Percentiles rank a stretch among this genome's conserved stretches.
Conservation (phyloP, 2,329 filamentous ascomycete genomes). For the Ceratocystis huliohia region DNA sequence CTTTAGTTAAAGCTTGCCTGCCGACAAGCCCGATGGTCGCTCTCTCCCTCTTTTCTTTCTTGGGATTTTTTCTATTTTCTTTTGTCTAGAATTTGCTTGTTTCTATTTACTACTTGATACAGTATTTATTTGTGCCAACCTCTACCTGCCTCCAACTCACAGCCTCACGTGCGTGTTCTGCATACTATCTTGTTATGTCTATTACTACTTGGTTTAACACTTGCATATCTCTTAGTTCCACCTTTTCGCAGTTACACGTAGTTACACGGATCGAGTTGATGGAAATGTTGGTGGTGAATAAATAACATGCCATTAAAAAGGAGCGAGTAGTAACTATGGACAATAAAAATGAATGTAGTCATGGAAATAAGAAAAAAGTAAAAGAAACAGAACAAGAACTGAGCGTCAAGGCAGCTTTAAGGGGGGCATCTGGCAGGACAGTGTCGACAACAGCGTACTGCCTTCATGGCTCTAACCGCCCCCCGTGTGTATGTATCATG, state of each 20-base stretch:
- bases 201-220: too few relatives aligned
- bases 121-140: background rate
- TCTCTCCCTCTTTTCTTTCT: background rate
- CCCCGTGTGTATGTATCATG: background rate
- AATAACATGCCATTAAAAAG: background rate
- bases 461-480: background rate
- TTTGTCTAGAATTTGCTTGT: background rate
- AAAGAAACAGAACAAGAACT: background rate
- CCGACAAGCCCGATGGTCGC: too few relatives aligned
- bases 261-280: background rate
- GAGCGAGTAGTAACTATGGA: conserved; percentile 1
- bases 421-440: background rate
- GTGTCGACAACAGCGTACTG: conserved; percentile 1
- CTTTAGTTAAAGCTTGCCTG: background rate
- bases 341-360: background rate
- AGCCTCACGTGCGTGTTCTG: too few relatives aligned
- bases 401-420: background rate
- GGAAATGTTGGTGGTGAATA: background rate
- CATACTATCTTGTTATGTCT: too few relatives aligned
- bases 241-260: background rate
- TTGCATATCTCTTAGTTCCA: background rate
- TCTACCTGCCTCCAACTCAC: background rate
- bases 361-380: too few relatives aligned
- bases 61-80: background rate
- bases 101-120: background rate